A percentile compares a stretch with the other conserved stretches of the same genome.
phyloP scores from a whole-genome alignment of 1,284 basidiomycete species.

The Cystobasidiaceae sp. region DNA sequence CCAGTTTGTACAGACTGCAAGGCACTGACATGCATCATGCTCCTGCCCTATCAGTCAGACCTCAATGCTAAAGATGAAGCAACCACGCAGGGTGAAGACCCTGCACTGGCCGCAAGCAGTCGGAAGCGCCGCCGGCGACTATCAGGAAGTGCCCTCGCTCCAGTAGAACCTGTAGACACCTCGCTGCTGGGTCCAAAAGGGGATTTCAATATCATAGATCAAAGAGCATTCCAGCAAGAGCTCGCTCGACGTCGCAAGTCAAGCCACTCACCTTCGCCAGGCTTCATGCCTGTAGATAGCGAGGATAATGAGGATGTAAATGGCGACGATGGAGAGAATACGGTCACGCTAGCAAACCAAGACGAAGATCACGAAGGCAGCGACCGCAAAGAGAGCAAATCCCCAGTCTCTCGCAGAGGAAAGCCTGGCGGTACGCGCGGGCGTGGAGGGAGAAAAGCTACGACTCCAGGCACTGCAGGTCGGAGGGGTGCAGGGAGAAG shows the following conservation, averaged over 20 bases:
- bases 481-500: not conserved
- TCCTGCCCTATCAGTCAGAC: not conserved
- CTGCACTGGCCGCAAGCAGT: not conserved
- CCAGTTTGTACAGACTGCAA: not conserved
- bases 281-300: not conserved
- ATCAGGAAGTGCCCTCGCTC: not conserved
- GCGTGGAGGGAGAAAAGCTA: not conserved
- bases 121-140: slow-evolving; percentile 10
- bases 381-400: too few species aligned
- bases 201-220: slow-evolving; percentile 10
- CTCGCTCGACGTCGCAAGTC: slow-evolving; percentile 14
- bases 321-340: not conserved
- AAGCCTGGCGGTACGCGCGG: not conserved
- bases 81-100: not conserved
- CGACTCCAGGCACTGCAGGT: not conserved
- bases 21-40: not conserved
- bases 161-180: not conserved
- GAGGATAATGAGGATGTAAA: slow-evolving; percentile 8
- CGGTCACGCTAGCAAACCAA: not conserved
- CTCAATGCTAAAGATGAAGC: not conserved
- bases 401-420: not conserved
- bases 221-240: not conserved
- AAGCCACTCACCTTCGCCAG: slow-evolving; percentile 9
- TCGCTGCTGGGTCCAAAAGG: not conserved
- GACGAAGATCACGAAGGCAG: not conserved